These are phyloP conservation scores for Mycena haematopus DNA, from an alignment of 768 basidiomycete species.

Conservation along the genomic window DNA sequence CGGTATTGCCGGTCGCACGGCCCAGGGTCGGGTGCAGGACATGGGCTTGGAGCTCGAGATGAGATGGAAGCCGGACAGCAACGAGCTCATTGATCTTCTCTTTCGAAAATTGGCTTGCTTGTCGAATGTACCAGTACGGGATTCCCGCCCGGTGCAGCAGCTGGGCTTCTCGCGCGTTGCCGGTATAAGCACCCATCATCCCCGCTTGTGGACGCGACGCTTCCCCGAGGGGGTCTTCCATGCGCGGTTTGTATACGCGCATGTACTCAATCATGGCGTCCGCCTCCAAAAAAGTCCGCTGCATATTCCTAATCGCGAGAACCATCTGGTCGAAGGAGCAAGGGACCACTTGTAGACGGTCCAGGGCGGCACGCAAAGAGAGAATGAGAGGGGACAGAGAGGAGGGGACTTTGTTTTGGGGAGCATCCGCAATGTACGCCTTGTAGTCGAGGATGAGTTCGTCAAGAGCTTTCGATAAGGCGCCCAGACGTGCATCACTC, in stretches of 20 bases:
- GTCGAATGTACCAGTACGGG: constrained; percentile 32
- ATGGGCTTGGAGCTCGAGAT: neutral
- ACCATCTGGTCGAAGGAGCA: neutral
- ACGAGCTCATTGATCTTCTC: neutral
- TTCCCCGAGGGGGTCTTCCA: constrained; percentile 3
- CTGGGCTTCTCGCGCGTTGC: constrained; percentile 10
- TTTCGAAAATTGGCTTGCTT: neutral
- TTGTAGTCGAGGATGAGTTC: too few relatives aligned
- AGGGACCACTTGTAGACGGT: neutral
- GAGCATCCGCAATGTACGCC: neutral
- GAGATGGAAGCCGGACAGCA: neutral
- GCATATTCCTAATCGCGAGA: constrained; percentile 17
- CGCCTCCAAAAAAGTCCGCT: constrained; percentile 26
- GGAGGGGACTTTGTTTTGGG: neutral
- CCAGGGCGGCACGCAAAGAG: neutral
- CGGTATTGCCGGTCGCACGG: neutral
- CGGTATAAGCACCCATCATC: constrained; percentile 28
- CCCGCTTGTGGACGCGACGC: neutral
- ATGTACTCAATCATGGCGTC: constrained; percentile 21
- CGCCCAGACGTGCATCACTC: too few relatives aligned
- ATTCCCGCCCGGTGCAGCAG: constrained; percentile 25
- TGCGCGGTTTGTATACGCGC: constrained; percentile 15
- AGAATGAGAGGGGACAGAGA: too few relatives aligned
- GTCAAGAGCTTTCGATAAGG: too few relatives aligned
- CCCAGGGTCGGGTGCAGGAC: neutral